Evolutionary conservation across 1,284 basidiomycete species (phyloP), one percentile per base, ranked within the genome.

Genomic region (Austroboletus novae-zelandiae): DNA sequence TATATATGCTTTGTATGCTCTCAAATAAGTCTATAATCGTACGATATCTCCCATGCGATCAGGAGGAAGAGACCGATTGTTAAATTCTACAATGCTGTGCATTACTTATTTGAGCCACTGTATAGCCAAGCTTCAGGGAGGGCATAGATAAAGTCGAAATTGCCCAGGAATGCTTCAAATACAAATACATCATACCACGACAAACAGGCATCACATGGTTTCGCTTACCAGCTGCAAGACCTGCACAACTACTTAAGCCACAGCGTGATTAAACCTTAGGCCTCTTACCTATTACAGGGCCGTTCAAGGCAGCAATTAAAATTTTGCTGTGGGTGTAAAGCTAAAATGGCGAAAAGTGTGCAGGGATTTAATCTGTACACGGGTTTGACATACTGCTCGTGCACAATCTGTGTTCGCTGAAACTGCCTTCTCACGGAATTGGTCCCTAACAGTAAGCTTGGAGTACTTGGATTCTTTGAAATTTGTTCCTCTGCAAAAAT

Each of bases 101-200:
- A n/a, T n/a, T n/a, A n/a, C n/a, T n/a, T n/a, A n/a, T n/a, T n/a
- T n/a, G n/a, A n/a, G n/a, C n/a, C n/a, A n/a, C n/a, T n/a, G n/a
- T n/a, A n/a, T n/a, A n/a, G n/a, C 81, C 83, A 88, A 2, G 70
- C 75, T 50, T 75, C 71, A 1, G 82, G 80, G 53, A 86, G 65
- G n/a, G 78, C 74, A 54, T 86, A 88, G 27, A 88, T 83, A 60
- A 88, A 86, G 60, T 89, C 85, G 57, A 86, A 86, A 53, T 86
- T 77, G 2, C 85, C 84, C 23, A 88, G 68, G 57, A 86, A 80
- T 1, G 84, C 85, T 86, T 57, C 4, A 42, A 32, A 49, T 4
- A 23, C 14, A 25, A 25, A 25, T 25, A 25, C 25, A 25, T 46
- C 13, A 9, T 25, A 30, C 49, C 39, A 36, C 29, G 31, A 18